Evolutionary conservation across 768 basidiomycete genomes (phyloP).

Genomic region (Suillus ampliporus): DNA sequence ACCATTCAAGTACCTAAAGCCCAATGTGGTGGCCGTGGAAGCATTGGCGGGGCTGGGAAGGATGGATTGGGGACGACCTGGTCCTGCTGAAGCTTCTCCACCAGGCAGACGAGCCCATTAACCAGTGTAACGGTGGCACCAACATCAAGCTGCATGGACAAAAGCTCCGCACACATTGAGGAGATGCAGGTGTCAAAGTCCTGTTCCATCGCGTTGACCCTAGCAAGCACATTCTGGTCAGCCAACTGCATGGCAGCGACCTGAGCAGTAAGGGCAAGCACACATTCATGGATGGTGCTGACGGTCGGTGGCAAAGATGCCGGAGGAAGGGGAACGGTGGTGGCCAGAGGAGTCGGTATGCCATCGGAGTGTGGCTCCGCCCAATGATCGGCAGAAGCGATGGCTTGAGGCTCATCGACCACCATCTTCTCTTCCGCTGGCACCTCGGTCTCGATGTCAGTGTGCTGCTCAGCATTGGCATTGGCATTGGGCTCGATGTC

Average conservation of each 20-base stretch:
- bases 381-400: too few relatives aligned
- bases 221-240: not conserved
- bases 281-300: not conserved
- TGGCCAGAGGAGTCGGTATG: too few relatives aligned
- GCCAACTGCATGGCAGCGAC: not conserved
- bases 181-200: not conserved
- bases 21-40: not conserved
- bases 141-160: not conserved
- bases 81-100: not conserved
- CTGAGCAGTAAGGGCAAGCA: not conserved
- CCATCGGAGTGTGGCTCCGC: too few relatives aligned
- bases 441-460: too few relatives aligned
- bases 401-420: too few relatives aligned
- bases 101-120: not conserved
- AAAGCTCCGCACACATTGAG: not conserved
- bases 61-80: not conserved
- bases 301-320: too few relatives aligned
- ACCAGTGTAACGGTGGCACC: not conserved
- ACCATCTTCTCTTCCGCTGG: too few relatives aligned
- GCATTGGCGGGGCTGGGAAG: not conserved
- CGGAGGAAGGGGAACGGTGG: too few relatives aligned
- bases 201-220: not conserved
- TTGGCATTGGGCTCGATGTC: too few relatives aligned
- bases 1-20: not conserved
- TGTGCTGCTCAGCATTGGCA: too few relatives aligned